phyloP scores from a whole-genome alignment of 805 yeast genomes.

The Cyberlindnera xishuangbannaensis region DNA sequence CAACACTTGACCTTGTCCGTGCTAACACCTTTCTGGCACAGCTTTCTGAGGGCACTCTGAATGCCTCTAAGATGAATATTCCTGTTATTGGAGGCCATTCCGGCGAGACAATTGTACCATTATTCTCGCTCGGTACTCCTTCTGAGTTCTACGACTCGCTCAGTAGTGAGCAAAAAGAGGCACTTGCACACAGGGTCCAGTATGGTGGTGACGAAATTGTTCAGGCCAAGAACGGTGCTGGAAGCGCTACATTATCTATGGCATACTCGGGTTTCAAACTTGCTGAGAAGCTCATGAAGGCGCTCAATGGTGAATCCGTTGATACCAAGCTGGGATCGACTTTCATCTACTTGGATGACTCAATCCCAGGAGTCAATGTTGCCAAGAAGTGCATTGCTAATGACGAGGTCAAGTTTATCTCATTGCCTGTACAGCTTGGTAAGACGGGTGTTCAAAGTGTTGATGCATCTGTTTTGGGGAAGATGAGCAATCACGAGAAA shows the following conservation, averaged over 20 bases:
- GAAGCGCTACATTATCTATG: constrained; percentile 83
- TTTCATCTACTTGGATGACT: constrained; percentile 48
- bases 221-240: constrained; percentile 78
- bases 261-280: constrained; percentile 80
- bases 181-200: constrained; percentile 70
- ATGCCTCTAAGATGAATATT: constrained; percentile 33
- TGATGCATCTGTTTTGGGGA: constrained; percentile 18
- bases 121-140: constrained; percentile 51
- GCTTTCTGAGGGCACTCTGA: constrained; percentile 11
- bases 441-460: constrained; percentile 19
- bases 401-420: constrained; percentile 15
- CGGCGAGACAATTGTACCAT: constrained; percentile 76
- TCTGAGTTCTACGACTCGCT: constrained; percentile 42
- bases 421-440: constrained; percentile 23
- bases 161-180: constrained; percentile 40
- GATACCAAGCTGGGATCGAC: constrained; percentile 31
- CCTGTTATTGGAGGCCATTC: constrained; percentile 86
- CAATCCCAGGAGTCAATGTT: constrained; percentile 20
- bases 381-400: constrained; percentile 13
- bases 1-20: constrained; percentile 73
- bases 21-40: constrained; percentile 50
- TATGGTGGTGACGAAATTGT: constrained; percentile 89
- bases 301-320: constrained; percentile 39
- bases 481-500: constrained; percentile 20
- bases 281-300: constrained; percentile 59